Base-by-base conservation (phyloP, 108 stramenopile genomes). In the Cyclotella kingstonii region DNA sequence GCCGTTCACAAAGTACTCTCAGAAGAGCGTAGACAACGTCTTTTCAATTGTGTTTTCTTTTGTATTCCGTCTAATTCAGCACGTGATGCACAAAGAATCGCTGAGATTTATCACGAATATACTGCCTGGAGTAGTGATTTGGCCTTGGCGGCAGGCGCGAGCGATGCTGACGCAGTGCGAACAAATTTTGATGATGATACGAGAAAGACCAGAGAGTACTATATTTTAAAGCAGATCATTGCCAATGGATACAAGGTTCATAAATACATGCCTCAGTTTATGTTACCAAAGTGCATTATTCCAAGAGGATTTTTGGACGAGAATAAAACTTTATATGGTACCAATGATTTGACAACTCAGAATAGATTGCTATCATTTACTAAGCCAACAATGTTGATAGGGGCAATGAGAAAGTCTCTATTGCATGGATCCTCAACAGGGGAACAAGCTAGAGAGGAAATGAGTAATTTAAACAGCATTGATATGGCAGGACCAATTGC, bases 121-220 rank as follows among this genome's bases (percentile, higher is more conserved):
- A 92, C 87, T 2, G 64, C 81, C 0, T 92, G 91, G 91, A 81
- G 81, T 26, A 57, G 80, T 18, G 91, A 92, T 59, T 72, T 92
- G 47, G 84, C 91, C 5, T 46, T 87, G 36, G 91, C 91, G 6
- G 83, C 91, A 18, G 91, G 84, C 27, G 80, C 84, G 26, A 78
- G 81, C 23, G 91, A 92, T 68, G 87, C 81, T 8, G 91, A 92
- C 47, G 87, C 87, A 0, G 87, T 92, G 12, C 30, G 54, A 9
- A 78, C 62, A 8, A 82, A 85, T 71, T 92, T 92, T 62, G 74
- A 85, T 34, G 70, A 84, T 51, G 80, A 74, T 26, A 82, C 72
- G 51, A 79, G 87, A 14, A 85, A 85, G 30, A 77, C 87, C 5
- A 53, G 90, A 22, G 90, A 91, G 41, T 91, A 86, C 60, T 91